Base-by-base conservation (phyloP, 2,329 filamentous ascomycete genomes). In the Aspergillus proliferans region DNA sequence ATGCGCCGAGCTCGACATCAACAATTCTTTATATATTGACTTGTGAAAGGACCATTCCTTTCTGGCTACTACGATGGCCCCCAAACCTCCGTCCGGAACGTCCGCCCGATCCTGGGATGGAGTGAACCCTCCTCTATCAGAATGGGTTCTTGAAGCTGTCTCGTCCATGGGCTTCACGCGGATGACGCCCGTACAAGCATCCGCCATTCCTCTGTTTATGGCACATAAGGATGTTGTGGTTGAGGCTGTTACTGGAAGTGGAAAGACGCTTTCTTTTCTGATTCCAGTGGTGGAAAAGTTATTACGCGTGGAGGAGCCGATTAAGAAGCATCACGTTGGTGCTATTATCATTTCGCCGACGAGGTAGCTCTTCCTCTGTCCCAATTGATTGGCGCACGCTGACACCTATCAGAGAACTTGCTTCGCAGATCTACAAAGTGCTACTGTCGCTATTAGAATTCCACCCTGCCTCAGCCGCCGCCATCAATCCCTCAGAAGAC, bases 131-230 rank as follows among this genome's bases (percentile, higher is more conserved):
- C 73, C 84, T 5, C 72, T 90, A 28, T 87, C 86, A 52, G 78
- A 85, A 81, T 97, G 91, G 89, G 83, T 93, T 49, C 75, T 93
- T 47, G 88, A 94, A 57, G 90, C 89, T 51, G 84, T 94, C 44
- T 78, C 83, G 45, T 82, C 84, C 55, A 92, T 93, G 85, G 88
- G 89, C 52, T 95, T 95, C 69, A 75, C 78, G 54, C 85, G 86
- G 66, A 91, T 93, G 79, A 96, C 91, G 3, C 92, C 92, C 1
- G 91, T 96, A n/a, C 92, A 97, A 72, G 88, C 91, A 41, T 92
- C 89, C 51, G 86, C 88, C 4, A 86, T 96, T 57, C 89, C 90
- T 10, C 80, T 95, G 46, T 93, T 95, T 65, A 84, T 91, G 71
- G 85, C 83, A 46, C 87, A 95, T 67, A 95, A 94, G 63, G 90